Conservation (phyloP, 495 filamentous ascomycete genomes). For the Penicillium fimorum region DNA sequence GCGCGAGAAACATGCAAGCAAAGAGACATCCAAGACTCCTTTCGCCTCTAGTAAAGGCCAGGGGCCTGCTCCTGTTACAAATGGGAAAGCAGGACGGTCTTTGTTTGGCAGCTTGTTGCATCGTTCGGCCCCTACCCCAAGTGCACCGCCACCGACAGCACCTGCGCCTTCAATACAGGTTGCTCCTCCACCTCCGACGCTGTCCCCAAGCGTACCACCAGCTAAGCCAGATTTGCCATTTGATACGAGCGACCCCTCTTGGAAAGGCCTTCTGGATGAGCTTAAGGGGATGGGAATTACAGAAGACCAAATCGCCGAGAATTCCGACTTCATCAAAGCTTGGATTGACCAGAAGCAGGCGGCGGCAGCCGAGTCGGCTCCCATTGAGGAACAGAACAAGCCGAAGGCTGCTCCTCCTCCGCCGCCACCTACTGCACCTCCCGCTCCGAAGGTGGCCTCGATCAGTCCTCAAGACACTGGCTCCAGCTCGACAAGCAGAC, state of each 20-base stretch:
- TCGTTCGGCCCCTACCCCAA: constrained; percentile 60
- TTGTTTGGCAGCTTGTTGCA: constrained; percentile 70
- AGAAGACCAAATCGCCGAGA: constrained; percentile 86
- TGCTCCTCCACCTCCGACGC: constrained; percentile 39
- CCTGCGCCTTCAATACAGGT: constrained; percentile 51
- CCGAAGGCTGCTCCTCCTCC: constrained; percentile 57
- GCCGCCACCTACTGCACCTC: constrained; percentile 50
- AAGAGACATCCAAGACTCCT: constrained; percentile 72
- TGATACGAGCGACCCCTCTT: constrained; percentile 79
- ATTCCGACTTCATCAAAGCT: constrained; percentile 90
- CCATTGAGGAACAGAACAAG: constrained; percentile 43
- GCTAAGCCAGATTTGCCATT: constrained; percentile 59
- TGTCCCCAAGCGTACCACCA: constrained; percentile 30
- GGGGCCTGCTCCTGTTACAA: constrained; percentile 45
- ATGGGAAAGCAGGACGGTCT: constrained; percentile 52
- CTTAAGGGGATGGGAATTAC: constrained; percentile 84
- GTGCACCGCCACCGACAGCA: constrained; percentile 41
- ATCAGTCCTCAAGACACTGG: constrained; percentile 70
- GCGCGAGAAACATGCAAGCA: constrained; percentile 88
- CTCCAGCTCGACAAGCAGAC: constrained; percentile 56
- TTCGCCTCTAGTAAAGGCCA: constrained; percentile 63
- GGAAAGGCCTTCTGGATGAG: constrained; percentile 81
- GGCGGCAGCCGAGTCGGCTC: constrained; percentile 33
- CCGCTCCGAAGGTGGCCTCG: constrained; percentile 45
- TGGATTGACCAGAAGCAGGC: constrained; percentile 83